Percentiles rank a stretch among this genome's conserved stretches.
phyloP scores from a whole-genome alignment of 495 filamentous ascomycete genomes.

The Ramalina peruviana region DNA sequence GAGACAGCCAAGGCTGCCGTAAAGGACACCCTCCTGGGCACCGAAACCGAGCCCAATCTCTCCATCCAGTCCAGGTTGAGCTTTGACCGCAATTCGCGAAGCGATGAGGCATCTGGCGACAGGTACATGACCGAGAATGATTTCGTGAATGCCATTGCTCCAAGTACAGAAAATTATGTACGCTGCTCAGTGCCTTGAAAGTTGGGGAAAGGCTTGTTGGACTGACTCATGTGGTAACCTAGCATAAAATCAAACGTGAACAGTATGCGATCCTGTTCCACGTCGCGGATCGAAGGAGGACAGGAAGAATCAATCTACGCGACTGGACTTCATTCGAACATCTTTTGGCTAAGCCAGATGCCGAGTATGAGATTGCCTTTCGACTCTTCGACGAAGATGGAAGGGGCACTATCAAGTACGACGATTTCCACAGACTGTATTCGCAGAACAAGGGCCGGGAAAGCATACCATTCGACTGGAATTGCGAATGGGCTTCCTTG shows the following conservation, averaged over 20 bases:
- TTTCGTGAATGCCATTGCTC: constrained; percentile 84
- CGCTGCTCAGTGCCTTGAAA: constrained; percentile 22
- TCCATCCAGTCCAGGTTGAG: constrained; percentile 54
- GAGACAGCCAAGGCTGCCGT: constrained; percentile 51
- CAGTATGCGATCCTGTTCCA: constrained; percentile 87
- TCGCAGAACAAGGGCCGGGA: constrained; percentile 66
- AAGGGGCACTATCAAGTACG: constrained; percentile 71
- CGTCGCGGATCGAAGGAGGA: constrained; percentile 65
- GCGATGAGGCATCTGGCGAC: constrained; percentile 63
- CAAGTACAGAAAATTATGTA: constrained; percentile 79
- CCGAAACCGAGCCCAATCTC: constrained; percentile 39
- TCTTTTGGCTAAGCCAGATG: constrained; percentile 83
- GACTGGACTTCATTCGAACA: constrained; percentile 93
- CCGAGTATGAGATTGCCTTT: constrained; percentile 98
- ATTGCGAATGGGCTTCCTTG: constrained; percentile 89
- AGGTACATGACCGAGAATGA: constrained; percentile 65
- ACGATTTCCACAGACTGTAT: constrained; percentile 67
- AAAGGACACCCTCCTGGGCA: constrained; percentile 65
- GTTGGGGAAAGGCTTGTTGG: constrained; percentile 6
- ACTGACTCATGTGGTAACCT: constrained; percentile 13
- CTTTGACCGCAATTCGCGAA: constrained; percentile 65
- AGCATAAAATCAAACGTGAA: constrained; percentile 95
- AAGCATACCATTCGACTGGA: constrained; percentile 90
- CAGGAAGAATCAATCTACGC: constrained; percentile 56
- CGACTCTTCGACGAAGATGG: constrained; percentile 81